Evolutionary conservation across 2,329 filamentous ascomycete genomes (phyloP).

Genomic region (Rutstroemia sp.): DNA sequence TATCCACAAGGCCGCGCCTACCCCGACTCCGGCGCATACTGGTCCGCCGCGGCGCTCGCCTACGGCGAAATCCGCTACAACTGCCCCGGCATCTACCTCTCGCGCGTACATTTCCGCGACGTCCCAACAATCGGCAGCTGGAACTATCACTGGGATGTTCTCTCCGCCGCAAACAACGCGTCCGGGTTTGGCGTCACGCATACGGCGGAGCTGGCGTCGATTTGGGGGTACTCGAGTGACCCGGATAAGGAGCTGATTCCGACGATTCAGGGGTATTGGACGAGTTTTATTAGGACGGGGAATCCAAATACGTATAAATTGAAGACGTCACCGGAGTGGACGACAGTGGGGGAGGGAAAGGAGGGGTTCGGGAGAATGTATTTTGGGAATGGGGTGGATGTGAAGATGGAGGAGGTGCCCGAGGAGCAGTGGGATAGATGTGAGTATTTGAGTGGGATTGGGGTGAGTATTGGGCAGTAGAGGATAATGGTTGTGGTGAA

Average conservation of each 20-base stretch:
- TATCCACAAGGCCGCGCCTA: constrained; percentile 44
- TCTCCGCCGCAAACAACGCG: constrained; percentile 46
- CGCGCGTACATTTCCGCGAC: constrained; percentile 15
- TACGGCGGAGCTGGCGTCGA: constrained; percentile 56
- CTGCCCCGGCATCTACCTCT: constrained; percentile 53
- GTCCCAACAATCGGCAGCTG: constrained; percentile 37
- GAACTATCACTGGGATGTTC: constrained; percentile 57
- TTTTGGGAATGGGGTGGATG: background rate
- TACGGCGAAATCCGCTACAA: constrained; percentile 61
- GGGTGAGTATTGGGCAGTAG: constrained; percentile 1
- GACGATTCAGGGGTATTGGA: constrained; percentile 63
- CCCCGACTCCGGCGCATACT: constrained; percentile 48
- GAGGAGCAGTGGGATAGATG: constrained; percentile 2
- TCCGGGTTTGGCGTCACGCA: constrained; percentile 57
- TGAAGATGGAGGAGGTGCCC: constrained; percentile 8
- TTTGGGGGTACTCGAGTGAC: constrained; percentile 46
- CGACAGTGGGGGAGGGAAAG: constrained; percentile 14
- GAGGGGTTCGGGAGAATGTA: background rate
- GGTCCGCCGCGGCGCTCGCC: constrained; percentile 48
- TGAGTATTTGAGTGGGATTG: constrained; percentile 7
- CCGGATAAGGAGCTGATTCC: constrained; percentile 34
- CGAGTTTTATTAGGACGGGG: constrained; percentile 58
- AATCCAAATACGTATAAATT: constrained; percentile 53
- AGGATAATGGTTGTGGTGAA: background rate
- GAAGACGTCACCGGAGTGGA: constrained; percentile 42